Evolutionary conservation across 1,139 yeast genomes (phyloP), one percentile per base, ranked within the genome.

Genomic region (Hanseniaspora sp.): DNA sequence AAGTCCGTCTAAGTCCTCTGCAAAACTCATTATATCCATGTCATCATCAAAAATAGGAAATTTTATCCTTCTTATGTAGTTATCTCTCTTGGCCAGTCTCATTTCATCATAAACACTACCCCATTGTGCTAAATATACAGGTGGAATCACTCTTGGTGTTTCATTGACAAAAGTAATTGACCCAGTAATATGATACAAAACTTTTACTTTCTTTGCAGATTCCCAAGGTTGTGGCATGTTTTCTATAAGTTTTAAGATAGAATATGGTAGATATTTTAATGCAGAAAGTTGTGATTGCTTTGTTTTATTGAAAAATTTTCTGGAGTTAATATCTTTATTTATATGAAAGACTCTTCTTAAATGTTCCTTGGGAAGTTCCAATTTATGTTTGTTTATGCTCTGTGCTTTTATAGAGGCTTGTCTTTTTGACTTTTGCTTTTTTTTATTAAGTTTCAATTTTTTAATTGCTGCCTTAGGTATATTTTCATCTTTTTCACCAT

Each of bases 221-320:
- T 94, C 97, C 99, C 99, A 94, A 0, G 99, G 99, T 65, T 88
- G 96, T 0, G 99, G 99, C 92, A 94, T 92, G 63, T 88, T 90
- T 64, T 94, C 98, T 49, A 94, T 66, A 39, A 94, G 74, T 67
- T 94, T 94, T 58, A 88, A 68, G 1, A 90, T 78, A 0, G 98
- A 96, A 69, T 92, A 97, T 0, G 99, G 99, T 82, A 94, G 78
- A 68, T 84, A 94, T 68, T 90, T 92, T 57, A 94, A 72, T 0
- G 97, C 92, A 0, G 97, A 96, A 31, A 94, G 69, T 63, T 86
- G 90, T 0, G 96, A 80, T 56, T 94, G 74, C 65, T 90, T 90
- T 63, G 92, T 97, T 9, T 85, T 79, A n/a, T 94, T 83, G 45
- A 86, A 85, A 28, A 51, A 54, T 58, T 82, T 80, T 60, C 79